A percentile compares a stretch with the other conserved stretches of the same genome.
Evolutionary conservation across 495 filamentous ascomycete species (phyloP).

Genomic region (Parmelia sp.): DNA sequence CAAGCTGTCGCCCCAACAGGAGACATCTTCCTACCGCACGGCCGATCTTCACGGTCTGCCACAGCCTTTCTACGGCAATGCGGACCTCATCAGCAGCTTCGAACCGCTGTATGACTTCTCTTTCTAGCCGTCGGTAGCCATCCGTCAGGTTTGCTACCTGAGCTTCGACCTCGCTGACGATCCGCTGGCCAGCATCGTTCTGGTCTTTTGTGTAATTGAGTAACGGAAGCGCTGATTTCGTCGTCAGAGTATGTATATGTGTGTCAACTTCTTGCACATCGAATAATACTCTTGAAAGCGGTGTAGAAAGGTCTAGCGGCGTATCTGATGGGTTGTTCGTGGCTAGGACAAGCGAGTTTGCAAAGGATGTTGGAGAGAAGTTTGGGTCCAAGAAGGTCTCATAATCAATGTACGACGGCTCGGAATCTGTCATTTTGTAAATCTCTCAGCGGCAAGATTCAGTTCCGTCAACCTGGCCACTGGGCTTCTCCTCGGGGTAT

Average conservation of each 20-base stretch:
- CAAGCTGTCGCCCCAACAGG: slow-evolving; percentile 76
- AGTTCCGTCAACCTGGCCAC: not conserved
- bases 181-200: slow-evolving; percentile 56
- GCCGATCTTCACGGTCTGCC: slow-evolving; percentile 70
- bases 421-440: slow-evolving; percentile 34
- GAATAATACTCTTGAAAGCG: slow-evolving; percentile 88
- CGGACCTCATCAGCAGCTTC: slow-evolving; percentile 73
- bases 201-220: slow-evolving; percentile 70
- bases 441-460: not conserved
- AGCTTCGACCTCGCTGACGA: slow-evolving; percentile 64
- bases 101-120: slow-evolving; percentile 75
- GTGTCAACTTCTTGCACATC: slow-evolving; percentile 97
- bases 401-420: slow-evolving; percentile 93
- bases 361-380: slow-evolving; percentile 75
- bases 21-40: slow-evolving; percentile 70
- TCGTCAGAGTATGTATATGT: slow-evolving; percentile 85
- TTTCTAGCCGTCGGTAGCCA: slow-evolving; percentile 74
- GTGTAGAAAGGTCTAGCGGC: slow-evolving; percentile 86
- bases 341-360: slow-evolving; percentile 76
- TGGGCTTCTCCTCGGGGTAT: slow-evolving; percentile 1
- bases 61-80: slow-evolving; percentile 63
- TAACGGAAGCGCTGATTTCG: slow-evolving; percentile 75
- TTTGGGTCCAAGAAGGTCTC: slow-evolving; percentile 79
- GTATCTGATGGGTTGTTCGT: slow-evolving; percentile 92
- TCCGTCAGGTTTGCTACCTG: slow-evolving; percentile 74